Evolutionary conservation across 805 yeast species (phyloP), one percentile per base, ranked within the genome.

Genomic region (Candida ficus): DNA sequence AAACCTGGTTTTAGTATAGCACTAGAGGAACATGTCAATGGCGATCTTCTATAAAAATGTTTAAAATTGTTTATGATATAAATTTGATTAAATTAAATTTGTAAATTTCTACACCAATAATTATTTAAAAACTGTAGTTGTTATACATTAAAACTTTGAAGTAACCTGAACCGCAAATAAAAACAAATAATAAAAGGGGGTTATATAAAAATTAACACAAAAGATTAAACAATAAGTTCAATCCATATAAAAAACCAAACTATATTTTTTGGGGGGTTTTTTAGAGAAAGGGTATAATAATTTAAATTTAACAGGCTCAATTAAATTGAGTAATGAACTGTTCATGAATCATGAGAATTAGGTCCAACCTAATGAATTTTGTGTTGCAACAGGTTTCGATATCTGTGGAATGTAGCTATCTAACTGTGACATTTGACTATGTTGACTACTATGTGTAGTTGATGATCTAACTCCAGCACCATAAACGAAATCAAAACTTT

Each of bases 321-420:
- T n/a, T n/a, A n/a, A n/a, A n/a, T n/a, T n/a, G n/a, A n/a, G n/a
- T n/a, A n/a, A n/a, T n/a, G n/a, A n/a, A n/a, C n/a, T n/a, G 23
- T 21, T 21, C 23, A 21, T 25, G 27, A 27, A n/a, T 25, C 4
- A 19, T 13, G 5, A 4, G 13, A 8, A n/a, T 56, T 52, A 67
- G 36, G 51, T 61, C 90, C 90, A 83, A 26, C 90, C 90, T 44
- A 83, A 65, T 3, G 91, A 81, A 57, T 80, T 83, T 45, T 77
- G 76, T 4, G 83, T 72, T 41, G 81, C 79, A 28, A 81, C 81
- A 10, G 91, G 91, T 41, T 73, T 75, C 7, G 86, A 79, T 29
- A 83, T 83, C 30, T 60, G 67, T 35, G 70, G 75, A 32, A 67
- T 57, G 41, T 53, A 66, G 37, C 48, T 42, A 29, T 50, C 59